Evolutionary conservation across 2,329 filamentous ascomycete species (phyloP).

Genomic region (Sporothrix mexicana): DNA sequence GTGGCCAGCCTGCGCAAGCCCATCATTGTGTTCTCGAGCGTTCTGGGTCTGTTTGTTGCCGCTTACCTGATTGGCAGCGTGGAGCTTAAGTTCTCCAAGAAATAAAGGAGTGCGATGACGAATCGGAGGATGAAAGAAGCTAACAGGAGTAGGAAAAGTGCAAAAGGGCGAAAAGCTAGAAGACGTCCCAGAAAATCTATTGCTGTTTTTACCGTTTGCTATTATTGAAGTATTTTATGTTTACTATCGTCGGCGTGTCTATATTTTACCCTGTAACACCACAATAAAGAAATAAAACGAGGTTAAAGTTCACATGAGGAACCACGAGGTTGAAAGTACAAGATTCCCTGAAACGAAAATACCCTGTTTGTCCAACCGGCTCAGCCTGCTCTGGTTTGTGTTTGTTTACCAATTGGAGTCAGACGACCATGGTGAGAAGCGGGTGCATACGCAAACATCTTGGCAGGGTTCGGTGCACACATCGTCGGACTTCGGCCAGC

Average conservation of each 20-base stretch:
- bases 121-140: neutral
- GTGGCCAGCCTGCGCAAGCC: conserved; percentile 82
- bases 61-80: conserved; percentile 78
- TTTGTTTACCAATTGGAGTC: neutral
- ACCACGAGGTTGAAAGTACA: neutral
- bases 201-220: neutral
- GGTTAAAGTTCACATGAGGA: neutral
- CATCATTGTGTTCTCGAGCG: conserved; percentile 75
- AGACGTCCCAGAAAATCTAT: conserved; percentile 14
- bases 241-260: neutral
- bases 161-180: conserved; percentile 14
- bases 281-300: neutral
- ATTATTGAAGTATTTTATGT: neutral
- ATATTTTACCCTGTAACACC: conserved; percentile 1
- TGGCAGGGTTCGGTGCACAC: neutral
- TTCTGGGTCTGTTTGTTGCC: conserved; percentile 74
- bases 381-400: neutral
- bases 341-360: too few species aligned
- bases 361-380: neutral
- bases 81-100: conserved; percentile 73
- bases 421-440: neutral
- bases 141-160: neutral
- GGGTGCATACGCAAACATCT: conserved; percentile 9
- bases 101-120: conserved; percentile 18
- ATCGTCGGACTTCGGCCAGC: neutral